Evolutionary conservation across 1,284 basidiomycete species (phyloP).

Genomic region (Microbotryum lychnidis-dioicae): DNA sequence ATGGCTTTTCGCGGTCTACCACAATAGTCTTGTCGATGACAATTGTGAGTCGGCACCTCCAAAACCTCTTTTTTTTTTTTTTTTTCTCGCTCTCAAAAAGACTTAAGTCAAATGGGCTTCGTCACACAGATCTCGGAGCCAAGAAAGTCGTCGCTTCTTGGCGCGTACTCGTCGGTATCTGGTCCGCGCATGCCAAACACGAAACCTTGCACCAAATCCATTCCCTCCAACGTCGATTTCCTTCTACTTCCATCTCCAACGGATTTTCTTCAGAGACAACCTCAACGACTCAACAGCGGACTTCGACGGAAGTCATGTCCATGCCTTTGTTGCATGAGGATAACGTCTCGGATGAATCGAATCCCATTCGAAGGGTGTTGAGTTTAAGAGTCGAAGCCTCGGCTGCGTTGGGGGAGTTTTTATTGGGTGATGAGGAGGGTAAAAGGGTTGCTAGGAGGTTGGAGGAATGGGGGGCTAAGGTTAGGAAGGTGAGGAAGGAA

Average conservation of each 20-base stretch:
- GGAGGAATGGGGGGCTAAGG: no score
- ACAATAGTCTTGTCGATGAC: slow-evolving; percentile 67
- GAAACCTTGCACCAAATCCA: slow-evolving; percentile 13
- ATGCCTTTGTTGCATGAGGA: not conserved
- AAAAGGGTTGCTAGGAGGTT: no score
- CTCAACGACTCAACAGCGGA: not conserved
- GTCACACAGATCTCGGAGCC: slow-evolving; percentile 31
- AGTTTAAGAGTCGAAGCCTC: slow-evolving; percentile 8
- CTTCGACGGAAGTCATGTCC: not conserved
- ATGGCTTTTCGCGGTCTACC: slow-evolving; percentile 70
- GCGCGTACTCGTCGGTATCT: slow-evolving; percentile 81
- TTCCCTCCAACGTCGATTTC: not conserved
- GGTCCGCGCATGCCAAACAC: slow-evolving; percentile 56
- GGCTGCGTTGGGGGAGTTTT: slow-evolving; percentile 1
- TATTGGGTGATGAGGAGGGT: not conserved
- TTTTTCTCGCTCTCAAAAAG: no score
- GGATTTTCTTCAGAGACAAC: not conserved
- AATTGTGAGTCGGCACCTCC: slow-evolving; percentile 36
- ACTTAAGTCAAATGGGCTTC: no score
- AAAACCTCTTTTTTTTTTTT: no score
- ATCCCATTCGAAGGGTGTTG: slow-evolving; percentile 7
- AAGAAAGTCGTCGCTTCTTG: slow-evolving; percentile 79
- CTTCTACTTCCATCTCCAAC: slow-evolving; percentile 10
- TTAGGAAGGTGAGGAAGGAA: no score
- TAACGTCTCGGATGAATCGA: not conserved